Conservation (phyloP, 352 stramenopile genomes). For the Globisporangium polare region DNA sequence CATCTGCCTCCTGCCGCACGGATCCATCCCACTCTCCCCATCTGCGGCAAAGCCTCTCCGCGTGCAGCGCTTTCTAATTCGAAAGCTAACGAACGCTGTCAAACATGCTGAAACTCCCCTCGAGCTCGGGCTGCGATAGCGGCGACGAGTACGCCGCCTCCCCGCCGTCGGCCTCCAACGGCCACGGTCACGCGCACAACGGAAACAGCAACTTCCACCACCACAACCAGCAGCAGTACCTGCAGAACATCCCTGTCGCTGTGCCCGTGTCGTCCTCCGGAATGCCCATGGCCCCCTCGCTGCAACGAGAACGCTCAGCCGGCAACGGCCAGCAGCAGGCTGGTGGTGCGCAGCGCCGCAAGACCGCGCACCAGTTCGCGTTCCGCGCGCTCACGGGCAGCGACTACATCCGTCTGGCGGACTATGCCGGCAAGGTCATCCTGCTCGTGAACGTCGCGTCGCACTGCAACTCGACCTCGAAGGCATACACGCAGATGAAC, state of each 20-base stretch:
- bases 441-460: conserved; percentile 79
- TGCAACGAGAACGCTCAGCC: conserved; percentile 24
- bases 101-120: conserved; percentile 33
- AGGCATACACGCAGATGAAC: conserved; percentile 71
- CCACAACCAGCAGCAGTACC: conserved; percentile 38
- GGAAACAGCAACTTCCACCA: conserved; percentile 11
- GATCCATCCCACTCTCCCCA: background rate
- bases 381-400: conserved; percentile 62
- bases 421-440: conserved; percentile 60
- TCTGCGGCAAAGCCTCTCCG: conserved; percentile 4
- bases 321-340: conserved; percentile 8
- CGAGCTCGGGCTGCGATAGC: conserved; percentile 29
- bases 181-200: background rate
- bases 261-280: conserved; percentile 38
- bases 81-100: background rate
- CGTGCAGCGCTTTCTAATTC: background rate
- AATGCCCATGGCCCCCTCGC: conserved; percentile 19
- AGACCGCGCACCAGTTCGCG: conserved; percentile 72
- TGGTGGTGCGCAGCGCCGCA: conserved; percentile 23
- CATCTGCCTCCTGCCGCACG: too few species aligned
- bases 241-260: conserved; percentile 50
- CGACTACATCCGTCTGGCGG: conserved; percentile 58
- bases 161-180: background rate
- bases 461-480: conserved; percentile 77
- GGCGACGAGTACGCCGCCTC: conserved; percentile 13